These are phyloP conservation scores for Lenzites betulinus DNA, from an alignment of 768 basidiomycete genomes.

Conservation along the genomic window DNA sequence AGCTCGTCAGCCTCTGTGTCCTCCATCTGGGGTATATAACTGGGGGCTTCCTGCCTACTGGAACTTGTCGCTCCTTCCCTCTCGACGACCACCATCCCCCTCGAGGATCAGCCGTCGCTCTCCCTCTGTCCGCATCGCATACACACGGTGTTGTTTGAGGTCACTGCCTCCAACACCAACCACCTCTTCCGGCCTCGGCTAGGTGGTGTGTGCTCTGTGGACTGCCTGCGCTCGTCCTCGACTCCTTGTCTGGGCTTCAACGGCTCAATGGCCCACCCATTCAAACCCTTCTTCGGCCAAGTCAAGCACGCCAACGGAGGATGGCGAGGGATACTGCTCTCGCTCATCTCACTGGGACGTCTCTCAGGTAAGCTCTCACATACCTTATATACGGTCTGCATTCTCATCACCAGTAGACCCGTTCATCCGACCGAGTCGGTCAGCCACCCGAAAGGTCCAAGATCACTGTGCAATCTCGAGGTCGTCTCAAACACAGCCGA, in stretches of 20 bases:
- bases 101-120: neutral
- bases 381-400: too few species aligned
- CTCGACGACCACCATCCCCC: neutral
- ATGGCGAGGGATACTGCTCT: neutral
- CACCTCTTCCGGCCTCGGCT: too few species aligned
- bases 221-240: neutral
- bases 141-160: neutral
- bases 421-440: neutral
- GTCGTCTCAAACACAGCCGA: neutral
- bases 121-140: neutral
- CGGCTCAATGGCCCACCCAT: constrained; percentile 4
- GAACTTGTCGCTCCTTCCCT: neutral
- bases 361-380: too few species aligned
- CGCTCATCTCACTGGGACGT: neutral
- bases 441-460: too few species aligned
- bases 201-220: neutral
- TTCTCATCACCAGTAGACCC: neutral
- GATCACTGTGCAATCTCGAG: too few species aligned
- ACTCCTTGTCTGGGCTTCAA: neutral
- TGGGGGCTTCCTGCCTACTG: neutral
- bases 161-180: neutral
- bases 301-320: neutral
- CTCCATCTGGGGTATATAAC: too few species aligned
- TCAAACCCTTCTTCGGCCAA: neutral
- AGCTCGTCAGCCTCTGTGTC: neutral